Evolutionary conservation across 306 rosid genomes (phyloP).

Genomic region (Casuarina cunninghamiana): DNA sequence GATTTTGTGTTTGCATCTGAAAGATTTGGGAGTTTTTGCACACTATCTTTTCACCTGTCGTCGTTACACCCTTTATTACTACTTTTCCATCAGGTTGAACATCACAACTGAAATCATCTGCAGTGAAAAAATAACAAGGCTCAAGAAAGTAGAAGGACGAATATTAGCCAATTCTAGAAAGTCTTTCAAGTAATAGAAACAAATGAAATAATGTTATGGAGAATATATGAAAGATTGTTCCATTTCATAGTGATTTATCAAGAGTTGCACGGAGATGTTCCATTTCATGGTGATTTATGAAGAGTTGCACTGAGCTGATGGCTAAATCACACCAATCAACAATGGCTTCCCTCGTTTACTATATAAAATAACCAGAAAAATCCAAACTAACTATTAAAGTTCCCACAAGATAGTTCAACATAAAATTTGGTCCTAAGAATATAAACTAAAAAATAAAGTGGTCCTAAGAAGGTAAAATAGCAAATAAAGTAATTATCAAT

Average conservation of each 20-base stretch:
- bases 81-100: slow-evolving; percentile 39
- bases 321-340: not conserved
- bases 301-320: not conserved
- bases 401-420: not conserved
- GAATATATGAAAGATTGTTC: not conserved
- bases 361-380: not conserved
- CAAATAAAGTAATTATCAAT: not conserved
- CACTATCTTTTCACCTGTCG: slow-evolving; percentile 40
- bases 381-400: not conserved
- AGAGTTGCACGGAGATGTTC: not conserved
- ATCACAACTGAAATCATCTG: slow-evolving; percentile 47
- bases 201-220: not conserved
- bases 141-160: not conserved
- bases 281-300: not conserved
- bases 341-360: not conserved
- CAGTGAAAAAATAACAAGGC: not conserved
- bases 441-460: not conserved
- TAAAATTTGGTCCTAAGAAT: not conserved
- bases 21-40: slow-evolving; percentile 39
- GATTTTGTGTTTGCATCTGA: slow-evolving; percentile 44
- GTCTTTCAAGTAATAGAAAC: not conserved
- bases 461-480: not conserved
- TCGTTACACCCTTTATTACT: slow-evolving; percentile 37
- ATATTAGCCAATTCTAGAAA: not conserved
- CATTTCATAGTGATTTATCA: not conserved